phyloP scores from a whole-genome alignment of 2,329 filamentous ascomycete genomes.

The Calonectria pteridis region DNA sequence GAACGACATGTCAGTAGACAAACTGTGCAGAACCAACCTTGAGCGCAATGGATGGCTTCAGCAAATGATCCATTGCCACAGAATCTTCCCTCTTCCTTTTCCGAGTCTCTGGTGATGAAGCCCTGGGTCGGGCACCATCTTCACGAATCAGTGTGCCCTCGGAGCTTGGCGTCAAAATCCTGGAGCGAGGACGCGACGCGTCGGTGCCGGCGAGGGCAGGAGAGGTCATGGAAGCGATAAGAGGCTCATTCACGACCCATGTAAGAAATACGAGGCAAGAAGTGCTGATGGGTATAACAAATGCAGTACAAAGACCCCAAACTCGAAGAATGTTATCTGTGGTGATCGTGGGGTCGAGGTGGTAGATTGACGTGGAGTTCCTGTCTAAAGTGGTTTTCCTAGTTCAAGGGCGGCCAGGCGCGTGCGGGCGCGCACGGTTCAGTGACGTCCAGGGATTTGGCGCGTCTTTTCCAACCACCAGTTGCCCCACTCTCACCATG shows the following conservation, averaged over 20 bases:
- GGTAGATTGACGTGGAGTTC: neutral
- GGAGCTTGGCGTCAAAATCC: conserved; percentile 56
- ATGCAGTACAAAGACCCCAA: conserved; percentile 17
- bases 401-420: conserved; percentile 12
- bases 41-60: conserved; percentile 64
- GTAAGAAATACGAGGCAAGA: conserved; percentile 15
- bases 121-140: conserved; percentile 39
- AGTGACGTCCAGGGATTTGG: conserved; percentile 1
- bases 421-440: conserved; percentile 18
- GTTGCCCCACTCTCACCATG: neutral
- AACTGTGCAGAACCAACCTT: conserved; percentile 55
- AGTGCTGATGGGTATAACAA: conserved; percentile 20
- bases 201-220: conserved; percentile 52
- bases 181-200: conserved; percentile 63
- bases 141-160: conserved; percentile 54
- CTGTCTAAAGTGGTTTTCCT: conserved; percentile 20
- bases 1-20: neutral
- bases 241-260: conserved; percentile 31
- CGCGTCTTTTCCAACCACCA: neutral
- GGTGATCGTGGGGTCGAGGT: conserved; percentile 3
- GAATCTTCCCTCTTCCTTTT: conserved; percentile 54
- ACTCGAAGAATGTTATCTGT: neutral
- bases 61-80: conserved; percentile 62
- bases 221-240: conserved; percentile 49
- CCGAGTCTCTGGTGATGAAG: conserved; percentile 42